These are phyloP conservation scores for Halophytophthora polymorphica DNA, from an alignment of 352 stramenopile genomes.

Conservation along the genomic window DNA sequence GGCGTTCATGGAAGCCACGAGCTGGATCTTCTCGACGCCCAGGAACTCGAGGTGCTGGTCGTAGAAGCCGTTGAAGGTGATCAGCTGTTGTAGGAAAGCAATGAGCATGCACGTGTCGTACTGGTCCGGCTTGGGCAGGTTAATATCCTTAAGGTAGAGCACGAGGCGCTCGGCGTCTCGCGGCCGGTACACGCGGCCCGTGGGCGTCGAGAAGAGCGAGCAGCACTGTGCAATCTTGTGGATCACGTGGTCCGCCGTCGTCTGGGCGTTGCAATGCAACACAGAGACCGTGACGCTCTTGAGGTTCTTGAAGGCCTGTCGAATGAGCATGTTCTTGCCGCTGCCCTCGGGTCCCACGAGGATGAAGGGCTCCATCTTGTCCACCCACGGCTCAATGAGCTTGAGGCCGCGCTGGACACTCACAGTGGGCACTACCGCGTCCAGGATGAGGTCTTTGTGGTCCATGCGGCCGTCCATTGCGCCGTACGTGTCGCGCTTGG, in stretches of 20 bases:
- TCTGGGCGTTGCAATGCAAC: constrained; percentile 94
- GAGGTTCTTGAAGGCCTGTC: constrained; percentile 82
- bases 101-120: constrained; percentile 97
- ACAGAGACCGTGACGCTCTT: constrained; percentile 79
- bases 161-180: constrained; percentile 91
- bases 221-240: constrained; percentile 94
- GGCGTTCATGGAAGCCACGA: constrained; percentile 94
- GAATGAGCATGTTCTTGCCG: constrained; percentile 95
- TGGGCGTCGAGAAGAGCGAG: constrained; percentile 89
- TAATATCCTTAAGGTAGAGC: constrained; percentile 96
- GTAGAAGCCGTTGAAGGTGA: constrained; percentile 96
- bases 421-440: constrained; percentile 61
- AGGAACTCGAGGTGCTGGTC: constrained; percentile 94
- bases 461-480: constrained; percentile 66
- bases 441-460: constrained; percentile 47
- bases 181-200: constrained; percentile 91
- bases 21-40: constrained; percentile 91
- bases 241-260: constrained; percentile 92
- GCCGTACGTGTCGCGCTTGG: constrained; percentile 76
- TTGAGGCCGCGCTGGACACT: constrained; percentile 87
- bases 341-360: constrained; percentile 92
- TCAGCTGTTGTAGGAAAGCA: constrained; percentile 94
- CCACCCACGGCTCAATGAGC: constrained; percentile 89
- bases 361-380: constrained; percentile 93
- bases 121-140: constrained; percentile 92